Conservation (phyloP, 495 filamentous ascomycete genomes). For the Ramalina intermedia region DNA sequence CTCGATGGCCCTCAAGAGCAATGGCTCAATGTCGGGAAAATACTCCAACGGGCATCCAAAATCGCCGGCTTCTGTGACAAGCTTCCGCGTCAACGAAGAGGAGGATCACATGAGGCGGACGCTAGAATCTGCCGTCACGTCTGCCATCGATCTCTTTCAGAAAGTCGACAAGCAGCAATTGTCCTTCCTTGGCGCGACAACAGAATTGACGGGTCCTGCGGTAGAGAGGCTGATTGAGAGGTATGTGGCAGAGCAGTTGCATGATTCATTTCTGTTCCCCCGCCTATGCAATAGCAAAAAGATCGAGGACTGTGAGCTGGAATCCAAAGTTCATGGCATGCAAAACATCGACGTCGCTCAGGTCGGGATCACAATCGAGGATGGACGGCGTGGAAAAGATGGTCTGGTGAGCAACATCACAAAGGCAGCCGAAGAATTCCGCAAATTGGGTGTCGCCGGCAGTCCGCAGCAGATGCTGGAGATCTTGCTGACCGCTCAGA, state of each 20-base stretch:
- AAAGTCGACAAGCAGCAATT: conserved; percentile 90
- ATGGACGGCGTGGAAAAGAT: conserved; percentile 53
- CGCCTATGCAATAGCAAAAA: conserved; percentile 63
- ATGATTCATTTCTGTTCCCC: conserved; percentile 74
- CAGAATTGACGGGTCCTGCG: conserved; percentile 79
- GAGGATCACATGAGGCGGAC: conserved; percentile 75
- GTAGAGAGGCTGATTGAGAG: conserved; percentile 92
- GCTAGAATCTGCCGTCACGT: conserved; percentile 80
- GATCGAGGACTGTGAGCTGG: conserved; percentile 77
- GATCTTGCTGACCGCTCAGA: conserved; percentile 73
- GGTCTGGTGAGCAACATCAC: conserved; percentile 56
- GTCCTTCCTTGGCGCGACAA: conserved; percentile 80
- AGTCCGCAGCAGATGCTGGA: conserved; percentile 93
- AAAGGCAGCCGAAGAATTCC: conserved; percentile 76
- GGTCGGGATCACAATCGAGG: conserved; percentile 71
- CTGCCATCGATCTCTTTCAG: conserved; percentile 91
- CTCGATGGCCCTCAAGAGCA: conserved; percentile 10
- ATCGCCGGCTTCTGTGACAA: conserved; percentile 30
- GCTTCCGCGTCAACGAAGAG: conserved; percentile 58
- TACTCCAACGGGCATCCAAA: conserved; percentile 16
- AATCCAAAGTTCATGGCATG: conserved; percentile 83
- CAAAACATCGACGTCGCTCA: conserved; percentile 87
- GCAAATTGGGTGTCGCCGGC: conserved; percentile 67
- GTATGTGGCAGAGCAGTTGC: conserved; percentile 87
- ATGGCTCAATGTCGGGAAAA: conserved; percentile 14